Evolutionary conservation across 2,329 filamentous ascomycete genomes (phyloP), one percentile per base, ranked within the genome.

Genomic region (Diaporthe capsici): DNA sequence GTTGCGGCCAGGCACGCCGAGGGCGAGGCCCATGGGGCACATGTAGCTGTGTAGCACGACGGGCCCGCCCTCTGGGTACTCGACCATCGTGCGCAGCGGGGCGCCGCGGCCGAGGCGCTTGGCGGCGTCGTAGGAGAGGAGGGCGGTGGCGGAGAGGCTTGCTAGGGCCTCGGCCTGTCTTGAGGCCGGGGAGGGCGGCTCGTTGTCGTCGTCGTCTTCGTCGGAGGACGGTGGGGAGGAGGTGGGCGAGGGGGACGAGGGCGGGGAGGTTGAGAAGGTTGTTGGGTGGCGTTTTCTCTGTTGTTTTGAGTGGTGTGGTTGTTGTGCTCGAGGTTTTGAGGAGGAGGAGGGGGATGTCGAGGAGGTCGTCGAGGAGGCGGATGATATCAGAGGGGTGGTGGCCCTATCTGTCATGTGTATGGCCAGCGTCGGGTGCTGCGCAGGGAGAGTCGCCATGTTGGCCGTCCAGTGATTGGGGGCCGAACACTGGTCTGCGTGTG

Each of bases 11-110:
- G 76, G 74, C 0, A 49, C 44, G 57, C 75, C 76, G 12, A 77
- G 63, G 5, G 70, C 72, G 2, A 76, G 75, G 0, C 71, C 73
- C 76, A 77, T 77, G 60, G 76, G 76, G 67, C 76, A 77, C 51
- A 77, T 61, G 75, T 76, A 77, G 72, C 71, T 72, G 74, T 77
- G 74, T 1, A 87, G 79, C 60, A 87, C 81, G 67, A 87, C 82
- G 78, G 86, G 82, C 31, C 85, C 85, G 67, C 83, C 82, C 53
- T 85, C 83, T 3, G 83, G 84, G 80, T 90, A 89, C 80, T 92
- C 90, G 80, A 92, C 87, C 82, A 92, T 88, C 77, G 92, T 86
- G 81, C 90, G 88, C 79, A 89, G 85, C 3, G 90, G 88, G 9
- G 81, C 79, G 78, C 90, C 90, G 58, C 91, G 85, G 63, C 86